These are phyloP conservation scores for Geotrichum cucujoidarum DNA, from an alignment of 1,139 yeast genomes.

Conservation along the genomic window DNA sequence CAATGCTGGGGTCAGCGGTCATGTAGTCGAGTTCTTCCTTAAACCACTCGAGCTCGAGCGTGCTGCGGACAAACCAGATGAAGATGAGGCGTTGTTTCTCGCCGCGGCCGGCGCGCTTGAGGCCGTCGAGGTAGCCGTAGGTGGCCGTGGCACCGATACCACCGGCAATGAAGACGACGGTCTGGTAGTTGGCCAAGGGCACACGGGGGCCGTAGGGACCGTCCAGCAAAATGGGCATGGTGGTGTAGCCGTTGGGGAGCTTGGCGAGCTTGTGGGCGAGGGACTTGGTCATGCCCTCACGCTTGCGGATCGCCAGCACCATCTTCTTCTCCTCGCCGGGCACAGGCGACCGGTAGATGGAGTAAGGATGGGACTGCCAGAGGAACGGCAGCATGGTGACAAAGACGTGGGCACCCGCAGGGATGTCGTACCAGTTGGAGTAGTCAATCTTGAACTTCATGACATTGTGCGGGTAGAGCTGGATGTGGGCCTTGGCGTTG, in stretches of 20 bases:
- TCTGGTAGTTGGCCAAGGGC: slow-evolving; percentile 48
- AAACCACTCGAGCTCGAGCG: slow-evolving; percentile 47
- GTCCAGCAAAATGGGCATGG: slow-evolving; percentile 43
- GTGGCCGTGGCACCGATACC: slow-evolving; percentile 66
- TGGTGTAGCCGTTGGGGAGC: not conserved
- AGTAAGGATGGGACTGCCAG: slow-evolving; percentile 66
- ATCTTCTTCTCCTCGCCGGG: slow-evolving; percentile 27
- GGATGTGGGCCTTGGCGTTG: slow-evolving; percentile 38
- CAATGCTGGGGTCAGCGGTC: slow-evolving; percentile 30
- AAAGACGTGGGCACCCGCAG: slow-evolving; percentile 57
- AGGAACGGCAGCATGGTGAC: slow-evolving; percentile 46
- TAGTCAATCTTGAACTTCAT: slow-evolving; percentile 30
- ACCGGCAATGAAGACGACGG: slow-evolving; percentile 50
- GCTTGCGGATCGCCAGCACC: slow-evolving; percentile 36
- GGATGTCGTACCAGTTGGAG: slow-evolving; percentile 39
- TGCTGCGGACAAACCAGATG: slow-evolving; percentile 51
- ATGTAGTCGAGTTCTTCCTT: slow-evolving; percentile 44
- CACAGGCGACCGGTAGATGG: slow-evolving; percentile 39
- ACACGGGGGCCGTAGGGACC: slow-evolving; percentile 55
- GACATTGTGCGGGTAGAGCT: slow-evolving; percentile 26
- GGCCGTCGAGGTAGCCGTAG: slow-evolving; percentile 29
- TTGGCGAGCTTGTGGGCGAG: slow-evolving; percentile 18
- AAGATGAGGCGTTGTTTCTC: slow-evolving; percentile 39
- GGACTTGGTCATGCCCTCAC: slow-evolving; percentile 30
- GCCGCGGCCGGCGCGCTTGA: slow-evolving; percentile 23